Evolutionary conservation across 768 basidiomycete genomes (phyloP).

Genomic region (Mycena leptocephala): DNA sequence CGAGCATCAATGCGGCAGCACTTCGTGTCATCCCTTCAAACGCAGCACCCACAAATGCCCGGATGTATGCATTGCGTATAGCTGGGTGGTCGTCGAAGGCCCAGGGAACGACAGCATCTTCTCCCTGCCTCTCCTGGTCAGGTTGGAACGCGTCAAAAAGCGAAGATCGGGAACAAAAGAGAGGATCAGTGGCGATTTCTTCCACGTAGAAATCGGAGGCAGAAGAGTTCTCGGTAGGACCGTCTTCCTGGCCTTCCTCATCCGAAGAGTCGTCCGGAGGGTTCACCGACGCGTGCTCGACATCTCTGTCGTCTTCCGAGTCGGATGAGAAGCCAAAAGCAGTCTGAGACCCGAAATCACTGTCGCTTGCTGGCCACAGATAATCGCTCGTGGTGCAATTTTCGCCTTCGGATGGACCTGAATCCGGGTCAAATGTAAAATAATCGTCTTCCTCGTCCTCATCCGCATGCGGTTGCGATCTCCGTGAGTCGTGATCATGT

Average conservation of each 20-base stretch:
- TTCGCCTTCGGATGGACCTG: too few relatives aligned
- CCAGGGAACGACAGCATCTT: constrained; percentile 13
- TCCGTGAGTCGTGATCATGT: too few relatives aligned
- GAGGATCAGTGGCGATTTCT: not conserved
- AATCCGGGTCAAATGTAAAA: too few relatives aligned
- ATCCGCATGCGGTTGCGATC: too few relatives aligned
- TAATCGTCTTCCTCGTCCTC: too few relatives aligned
- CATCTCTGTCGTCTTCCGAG: not conserved
- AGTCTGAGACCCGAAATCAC: not conserved
- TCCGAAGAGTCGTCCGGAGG: not conserved
- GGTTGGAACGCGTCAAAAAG: not conserved
- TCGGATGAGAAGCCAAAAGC: not conserved
- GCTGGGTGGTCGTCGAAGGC: constrained; percentile 43
- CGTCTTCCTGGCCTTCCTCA: not conserved
- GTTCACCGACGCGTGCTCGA: not conserved
- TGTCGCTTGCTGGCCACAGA: too few relatives aligned
- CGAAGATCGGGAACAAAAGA: not conserved
- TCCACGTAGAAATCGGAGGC: not conserved
- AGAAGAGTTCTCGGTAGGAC: not conserved
- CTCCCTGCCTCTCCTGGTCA: not conserved
- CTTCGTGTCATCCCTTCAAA: constrained; percentile 39
- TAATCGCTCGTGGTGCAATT: too few relatives aligned
- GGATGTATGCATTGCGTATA: constrained; percentile 41
- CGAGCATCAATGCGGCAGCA: constrained; percentile 19
- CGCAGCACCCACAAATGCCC: constrained; percentile 34